Evolutionary conservation across 495 filamentous ascomycete species (phyloP), one percentile per base, ranked within the genome.

Genomic region (Pseudomonodictys pantanalensis): DNA sequence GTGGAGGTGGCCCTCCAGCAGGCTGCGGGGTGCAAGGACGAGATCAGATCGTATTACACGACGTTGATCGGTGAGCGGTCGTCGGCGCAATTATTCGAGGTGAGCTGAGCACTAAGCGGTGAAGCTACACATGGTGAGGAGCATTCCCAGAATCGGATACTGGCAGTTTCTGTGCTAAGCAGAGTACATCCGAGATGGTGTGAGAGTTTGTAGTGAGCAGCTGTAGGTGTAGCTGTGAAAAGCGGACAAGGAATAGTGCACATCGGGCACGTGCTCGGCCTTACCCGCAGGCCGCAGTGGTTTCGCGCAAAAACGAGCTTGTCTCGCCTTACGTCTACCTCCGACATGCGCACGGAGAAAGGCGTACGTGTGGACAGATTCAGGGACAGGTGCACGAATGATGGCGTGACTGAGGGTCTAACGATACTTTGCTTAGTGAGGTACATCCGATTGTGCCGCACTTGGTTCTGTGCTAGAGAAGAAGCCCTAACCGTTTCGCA

Each of bases 41-140:
- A 41, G 38, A 41, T 41, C 38, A 41, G 38, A 41, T 41, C 38
- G 38, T 41, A 41, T 41, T 41, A 41, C 38, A 41, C 38, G 12
- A 18, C 38, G 20, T 4, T 15, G 38, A 41, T 41, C 38, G 38
- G 38, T 41, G 38, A 41, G 38, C 38, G 12, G 20, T 41, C 5
- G 5, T 12, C 38, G 20, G 15, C 3, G 4, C 20, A 3, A 41
- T 41, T 41, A 18, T 18, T 41, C 15, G 38, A 18, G 3, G 38
- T 41, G 8, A 35, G 8, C 5, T 15, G 3, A 15, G 38, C n/a
- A n/a, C n/a, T n/a, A n/a, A 18, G 38, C 38, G 38, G 38, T 41
- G 38, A 41, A 15, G 12, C 15, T 41, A 41, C 38, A 35, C 32
- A 35, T n/a, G n/a, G n/a, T n/a, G n/a, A n/a, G 32, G 8, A 35